phyloP scores from a whole-genome alignment of 805 yeast species.

The Wickerhamiella azyma region DNA sequence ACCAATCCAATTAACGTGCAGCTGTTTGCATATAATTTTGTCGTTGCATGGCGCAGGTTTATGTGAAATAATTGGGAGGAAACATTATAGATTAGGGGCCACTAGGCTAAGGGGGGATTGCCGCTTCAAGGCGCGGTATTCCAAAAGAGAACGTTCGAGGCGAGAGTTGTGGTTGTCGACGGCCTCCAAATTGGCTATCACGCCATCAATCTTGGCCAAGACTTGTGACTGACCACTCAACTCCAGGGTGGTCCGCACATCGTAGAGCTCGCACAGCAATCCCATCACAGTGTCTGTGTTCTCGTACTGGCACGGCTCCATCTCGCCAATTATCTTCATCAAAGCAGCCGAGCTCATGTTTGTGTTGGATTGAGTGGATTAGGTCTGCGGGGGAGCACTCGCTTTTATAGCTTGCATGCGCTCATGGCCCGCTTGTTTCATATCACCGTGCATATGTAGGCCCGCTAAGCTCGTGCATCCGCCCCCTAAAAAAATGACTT shows the following conservation, averaged over 20 bases:
- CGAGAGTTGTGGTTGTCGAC: conserved; percentile 5
- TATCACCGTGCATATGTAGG: neutral
- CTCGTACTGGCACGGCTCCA: conserved; percentile 4
- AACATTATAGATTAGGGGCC: neutral
- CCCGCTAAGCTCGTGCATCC: neutral
- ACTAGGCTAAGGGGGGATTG: neutral
- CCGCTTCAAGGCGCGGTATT: conserved; percentile 2
- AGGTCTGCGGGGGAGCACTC: neutral
- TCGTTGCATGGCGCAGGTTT: neutral
- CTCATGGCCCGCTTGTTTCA: neutral
- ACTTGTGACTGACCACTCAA: neutral
- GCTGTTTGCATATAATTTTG: neutral
- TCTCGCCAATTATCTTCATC: neutral
- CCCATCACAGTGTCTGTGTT: conserved; percentile 4
- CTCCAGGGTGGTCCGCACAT: neutral
- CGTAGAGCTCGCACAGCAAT: neutral
- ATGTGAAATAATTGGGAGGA: neutral
- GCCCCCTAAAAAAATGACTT: neutral
- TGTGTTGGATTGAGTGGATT: neutral
- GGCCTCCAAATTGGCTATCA: neutral
- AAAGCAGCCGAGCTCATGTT: neutral
- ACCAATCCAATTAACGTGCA: neutral
- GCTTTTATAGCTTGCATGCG: neutral
- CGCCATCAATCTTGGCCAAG: neutral
- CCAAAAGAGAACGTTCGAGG: neutral